phyloP scores from a whole-genome alignment of 768 basidiomycete genomes.

The Termitomyces sp. region DNA sequence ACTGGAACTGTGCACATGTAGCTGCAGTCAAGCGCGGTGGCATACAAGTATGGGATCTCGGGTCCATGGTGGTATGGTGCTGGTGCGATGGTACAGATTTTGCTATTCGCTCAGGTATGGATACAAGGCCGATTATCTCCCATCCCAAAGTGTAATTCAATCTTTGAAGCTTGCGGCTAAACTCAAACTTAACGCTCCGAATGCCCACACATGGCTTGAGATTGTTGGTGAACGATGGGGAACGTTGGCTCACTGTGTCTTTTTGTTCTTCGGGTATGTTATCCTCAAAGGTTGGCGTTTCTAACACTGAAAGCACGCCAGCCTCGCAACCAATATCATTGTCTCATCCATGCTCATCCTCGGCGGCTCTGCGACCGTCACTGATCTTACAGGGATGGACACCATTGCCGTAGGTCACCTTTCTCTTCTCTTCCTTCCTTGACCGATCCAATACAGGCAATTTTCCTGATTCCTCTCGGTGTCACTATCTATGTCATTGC shows the following conservation, averaged over 20 bases:
- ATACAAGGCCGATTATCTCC: neutral
- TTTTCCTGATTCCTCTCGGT: constrained; percentile 85
- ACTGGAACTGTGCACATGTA: neutral
- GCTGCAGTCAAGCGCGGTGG: constrained; percentile 80
- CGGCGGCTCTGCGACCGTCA: constrained; percentile 84
- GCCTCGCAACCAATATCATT: constrained; percentile 86
- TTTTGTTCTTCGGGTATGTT: constrained; percentile 81
- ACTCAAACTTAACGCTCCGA: constrained; percentile 86
- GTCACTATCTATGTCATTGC: constrained; percentile 87
- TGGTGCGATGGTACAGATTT: constrained; percentile 81
- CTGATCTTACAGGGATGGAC: constrained; percentile 83
- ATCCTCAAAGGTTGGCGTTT: neutral
- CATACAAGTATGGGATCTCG: constrained; percentile 79
- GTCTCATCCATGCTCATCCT: constrained; percentile 83
- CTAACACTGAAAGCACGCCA: constrained; percentile 13
- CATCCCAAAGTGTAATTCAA: too few relatives aligned
- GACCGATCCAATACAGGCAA: constrained; percentile 41
- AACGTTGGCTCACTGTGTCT: constrained; percentile 67
- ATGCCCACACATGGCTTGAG: constrained; percentile 86
- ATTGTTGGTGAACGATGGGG: constrained; percentile 84
- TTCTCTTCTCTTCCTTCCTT: neutral
- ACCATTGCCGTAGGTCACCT: constrained; percentile 57
- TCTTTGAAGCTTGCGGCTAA: constrained; percentile 71
- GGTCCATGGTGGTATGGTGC: constrained; percentile 93
- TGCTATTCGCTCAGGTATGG: constrained; percentile 76